phyloP scores from a whole-genome alignment of 2,329 filamentous ascomycete species.

The Curvularia sp. region DNA sequence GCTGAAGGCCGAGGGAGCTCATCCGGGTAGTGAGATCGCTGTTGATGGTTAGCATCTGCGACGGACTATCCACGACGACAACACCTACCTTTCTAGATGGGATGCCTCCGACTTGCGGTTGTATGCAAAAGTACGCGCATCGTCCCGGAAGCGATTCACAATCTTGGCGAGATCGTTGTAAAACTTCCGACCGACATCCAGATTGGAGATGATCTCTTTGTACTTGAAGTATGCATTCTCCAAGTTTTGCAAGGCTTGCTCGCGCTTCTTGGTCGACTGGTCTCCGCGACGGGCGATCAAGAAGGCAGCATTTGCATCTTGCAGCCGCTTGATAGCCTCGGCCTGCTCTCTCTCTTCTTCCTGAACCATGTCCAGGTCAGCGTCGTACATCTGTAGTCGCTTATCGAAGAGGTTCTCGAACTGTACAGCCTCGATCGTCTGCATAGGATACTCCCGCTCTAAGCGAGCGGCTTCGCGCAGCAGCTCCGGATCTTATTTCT shows the following conservation, averaged over 20 bases:
- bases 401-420: conserved; percentile 92
- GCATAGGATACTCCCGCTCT: conserved; percentile 85
- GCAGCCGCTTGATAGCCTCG: conserved; percentile 70
- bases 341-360: conserved; percentile 80
- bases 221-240: conserved; percentile 95
- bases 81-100: conserved; percentile 74
- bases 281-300: conserved; percentile 73
- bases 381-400: conserved; percentile 80
- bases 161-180: conserved; percentile 95
- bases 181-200: conserved; percentile 91
- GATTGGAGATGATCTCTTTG: conserved; percentile 91
- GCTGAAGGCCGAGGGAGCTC: conserved; percentile 62
- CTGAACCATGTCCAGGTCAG: conserved; percentile 73
- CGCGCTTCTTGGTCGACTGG: conserved; percentile 73
- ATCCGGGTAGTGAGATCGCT: conserved; percentile 67
- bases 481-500: conserved; percentile 69
- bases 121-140: conserved; percentile 77
- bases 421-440: conserved; percentile 82
- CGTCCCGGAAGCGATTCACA: conserved; percentile 83
- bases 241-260: conserved; percentile 83
- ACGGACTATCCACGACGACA: background rate
- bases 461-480: conserved; percentile 82
- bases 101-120: conserved; percentile 81
- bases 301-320: conserved; percentile 80
- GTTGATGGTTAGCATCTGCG: conserved; percentile 16